phyloP scores from a whole-genome alignment of 805 yeast species.

The Zygoascus flipseniorum region DNA sequence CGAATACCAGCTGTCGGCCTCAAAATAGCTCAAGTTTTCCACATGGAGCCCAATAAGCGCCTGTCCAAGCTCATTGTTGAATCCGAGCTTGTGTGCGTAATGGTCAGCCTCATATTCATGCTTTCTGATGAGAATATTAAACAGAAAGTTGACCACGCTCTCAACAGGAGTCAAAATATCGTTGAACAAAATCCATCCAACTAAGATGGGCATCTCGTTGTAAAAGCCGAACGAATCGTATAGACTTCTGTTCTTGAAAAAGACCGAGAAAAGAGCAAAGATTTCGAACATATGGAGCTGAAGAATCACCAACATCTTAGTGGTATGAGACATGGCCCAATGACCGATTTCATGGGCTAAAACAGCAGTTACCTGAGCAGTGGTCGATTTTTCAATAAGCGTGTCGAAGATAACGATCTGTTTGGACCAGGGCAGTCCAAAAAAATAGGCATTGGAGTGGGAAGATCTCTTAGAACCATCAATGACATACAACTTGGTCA shows the following conservation, averaged over 20 bases:
- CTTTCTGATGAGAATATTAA: conserved; percentile 68
- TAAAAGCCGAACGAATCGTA: conserved; percentile 72
- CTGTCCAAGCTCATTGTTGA: conserved; percentile 54
- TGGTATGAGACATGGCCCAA: conserved; percentile 85
- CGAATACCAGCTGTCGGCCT: conserved; percentile 83
- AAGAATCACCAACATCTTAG: conserved; percentile 59
- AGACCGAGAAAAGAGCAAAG: conserved; percentile 69
- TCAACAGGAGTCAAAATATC: conserved; percentile 76
- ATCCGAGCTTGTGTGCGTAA: conserved; percentile 70
- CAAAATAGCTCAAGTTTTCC: conserved; percentile 77
- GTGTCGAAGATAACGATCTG: conserved; percentile 93
- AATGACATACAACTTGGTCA: conserved; percentile 74
- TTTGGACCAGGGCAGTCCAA: conserved; percentile 95
- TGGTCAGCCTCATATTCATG: conserved; percentile 92
- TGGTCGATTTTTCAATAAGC: conserved; percentile 67
- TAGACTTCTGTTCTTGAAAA: conserved; percentile 70
- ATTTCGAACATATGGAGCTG: conserved; percentile 57
- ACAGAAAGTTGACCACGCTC: conserved; percentile 53
- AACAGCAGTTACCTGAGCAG: conserved; percentile 82
- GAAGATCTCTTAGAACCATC: conserved; percentile 97
- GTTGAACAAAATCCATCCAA: conserved; percentile 74
- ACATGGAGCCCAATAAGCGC: conserved; percentile 70
- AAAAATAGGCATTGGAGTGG: conserved; percentile 94
- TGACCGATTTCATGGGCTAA: conserved; percentile 99
- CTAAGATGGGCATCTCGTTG: conserved; percentile 56